Evolutionary conservation across 2,329 filamentous ascomycete genomes (phyloP).

Genomic region (Claviceps africana): DNA sequence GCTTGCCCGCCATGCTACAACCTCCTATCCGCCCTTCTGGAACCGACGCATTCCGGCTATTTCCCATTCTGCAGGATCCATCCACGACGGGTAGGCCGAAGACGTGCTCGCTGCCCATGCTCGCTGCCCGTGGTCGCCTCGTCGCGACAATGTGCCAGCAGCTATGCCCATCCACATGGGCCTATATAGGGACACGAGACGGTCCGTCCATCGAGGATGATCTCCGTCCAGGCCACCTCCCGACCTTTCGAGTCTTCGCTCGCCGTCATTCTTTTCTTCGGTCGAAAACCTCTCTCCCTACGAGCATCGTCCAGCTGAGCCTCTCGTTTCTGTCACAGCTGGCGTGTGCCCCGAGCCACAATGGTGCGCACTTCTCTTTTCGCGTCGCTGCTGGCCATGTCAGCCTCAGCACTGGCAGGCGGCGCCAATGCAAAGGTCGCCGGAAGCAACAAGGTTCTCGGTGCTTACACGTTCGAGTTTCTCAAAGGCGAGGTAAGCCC

Average conservation of each 20-base stretch:
- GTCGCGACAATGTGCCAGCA: no score
- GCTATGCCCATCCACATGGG: not conserved
- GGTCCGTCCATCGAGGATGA: not conserved
- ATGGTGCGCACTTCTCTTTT: slow-evolving; percentile 10
- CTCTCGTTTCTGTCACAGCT: not conserved
- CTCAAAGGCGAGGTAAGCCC: slow-evolving; percentile 8
- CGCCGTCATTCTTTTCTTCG: not conserved
- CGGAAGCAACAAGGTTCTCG: slow-evolving; percentile 4
- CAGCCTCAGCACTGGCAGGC: slow-evolving; percentile 6
- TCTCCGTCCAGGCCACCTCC: not conserved
- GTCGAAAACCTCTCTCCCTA: not conserved
- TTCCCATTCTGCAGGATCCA: no score
- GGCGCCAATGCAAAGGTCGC: not conserved
- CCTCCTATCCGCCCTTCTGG: no score
- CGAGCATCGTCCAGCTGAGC: not conserved
- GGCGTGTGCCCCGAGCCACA: not conserved
- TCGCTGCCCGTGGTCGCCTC: not conserved
- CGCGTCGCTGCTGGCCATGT: slow-evolving; percentile 8
- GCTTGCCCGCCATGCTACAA: no score
- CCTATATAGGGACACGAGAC: not conserved
- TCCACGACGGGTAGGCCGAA: no score
- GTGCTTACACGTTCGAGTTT: slow-evolving; percentile 13
- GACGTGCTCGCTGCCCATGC: not conserved
- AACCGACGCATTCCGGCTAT: no score
- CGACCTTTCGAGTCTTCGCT: not conserved